phyloP scores from a whole-genome alignment of 23 red algal genomes.

The Gracilaria gracilis region DNA sequence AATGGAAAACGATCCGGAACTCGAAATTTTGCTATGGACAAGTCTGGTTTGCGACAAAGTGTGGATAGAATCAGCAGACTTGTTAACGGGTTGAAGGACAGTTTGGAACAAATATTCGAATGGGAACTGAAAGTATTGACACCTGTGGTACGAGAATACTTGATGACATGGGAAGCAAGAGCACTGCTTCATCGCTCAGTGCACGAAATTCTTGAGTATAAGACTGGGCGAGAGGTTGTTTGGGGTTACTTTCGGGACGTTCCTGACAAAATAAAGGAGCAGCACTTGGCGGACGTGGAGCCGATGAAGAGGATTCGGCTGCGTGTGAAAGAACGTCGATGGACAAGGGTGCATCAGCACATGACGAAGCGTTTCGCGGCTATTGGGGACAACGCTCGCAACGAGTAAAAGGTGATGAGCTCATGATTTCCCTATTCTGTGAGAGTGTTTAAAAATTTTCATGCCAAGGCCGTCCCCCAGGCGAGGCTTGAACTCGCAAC shows the following conservation, averaged over 20 bases:
- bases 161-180: conserved; percentile 26
- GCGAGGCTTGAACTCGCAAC: conserved; percentile 86
- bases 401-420: no score
- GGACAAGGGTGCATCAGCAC: background rate
- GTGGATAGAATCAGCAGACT: conserved; percentile 15
- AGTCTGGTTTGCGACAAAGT: background rate
- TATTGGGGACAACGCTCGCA: background rate
- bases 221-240: conserved; percentile 24
- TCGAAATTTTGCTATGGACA: background rate
- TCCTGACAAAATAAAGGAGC: conserved; percentile 24
- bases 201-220: background rate
- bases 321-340: conserved; percentile 38
- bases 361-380: background rate
- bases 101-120: conserved; percentile 28
- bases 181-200: conserved; percentile 15
- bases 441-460: conserved; percentile 8
- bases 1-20: background rate
- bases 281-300: conserved; percentile 13
- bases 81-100: background rate
- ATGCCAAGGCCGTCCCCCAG: conserved; percentile 38
- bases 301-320: background rate
- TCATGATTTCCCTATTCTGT: no score
- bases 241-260: conserved; percentile 28
- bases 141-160: background rate
- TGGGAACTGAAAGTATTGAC: conserved; percentile 29